Conservation (phyloP, 2,329 filamentous ascomycete species). For the Phaeophleospora eucalypticola region DNA sequence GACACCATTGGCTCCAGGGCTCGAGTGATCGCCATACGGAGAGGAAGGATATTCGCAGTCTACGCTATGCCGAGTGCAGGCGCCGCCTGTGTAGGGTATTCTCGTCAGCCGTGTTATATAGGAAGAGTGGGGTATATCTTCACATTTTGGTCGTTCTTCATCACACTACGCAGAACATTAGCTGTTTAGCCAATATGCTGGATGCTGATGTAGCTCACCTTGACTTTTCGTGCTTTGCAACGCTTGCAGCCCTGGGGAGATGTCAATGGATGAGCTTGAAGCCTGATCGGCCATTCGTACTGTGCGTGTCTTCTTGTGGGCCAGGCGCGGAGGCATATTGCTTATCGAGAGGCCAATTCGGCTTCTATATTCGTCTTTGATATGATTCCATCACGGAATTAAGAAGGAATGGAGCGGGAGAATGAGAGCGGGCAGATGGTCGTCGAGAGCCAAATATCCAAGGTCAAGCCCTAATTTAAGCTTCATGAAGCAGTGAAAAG, state of each 20-base stretch:
- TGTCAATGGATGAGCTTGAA: background rate
- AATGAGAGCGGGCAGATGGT: no score
- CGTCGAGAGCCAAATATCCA: no score
- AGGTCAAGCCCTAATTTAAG: no score
- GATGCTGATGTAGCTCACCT: constrained; percentile 2
- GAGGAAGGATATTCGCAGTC: constrained; percentile 19
- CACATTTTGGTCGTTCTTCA: constrained; percentile 20
- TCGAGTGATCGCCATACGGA: constrained; percentile 8
- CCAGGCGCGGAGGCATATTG: constrained; percentile 13
- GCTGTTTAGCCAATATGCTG: background rate
- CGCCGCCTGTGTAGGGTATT: no score
- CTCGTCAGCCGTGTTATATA: no score
- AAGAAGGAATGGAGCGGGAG: no score
- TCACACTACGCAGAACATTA: constrained; percentile 15
- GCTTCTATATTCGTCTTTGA: no score
- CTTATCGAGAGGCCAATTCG: background rate
- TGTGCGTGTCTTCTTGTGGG: constrained; percentile 17
- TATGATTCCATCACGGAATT: no score
- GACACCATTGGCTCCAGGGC: constrained; percentile 1
- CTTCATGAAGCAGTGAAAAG: no score
- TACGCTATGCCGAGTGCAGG: constrained; percentile 21
- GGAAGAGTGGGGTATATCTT: no score
- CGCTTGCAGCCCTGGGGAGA: constrained; percentile 15
- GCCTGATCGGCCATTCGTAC: background rate
- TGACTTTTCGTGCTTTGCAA: constrained; percentile 24